phyloP scores from a whole-genome alignment of 345 rosid species.

The Odontarrhena argentea region DNA sequence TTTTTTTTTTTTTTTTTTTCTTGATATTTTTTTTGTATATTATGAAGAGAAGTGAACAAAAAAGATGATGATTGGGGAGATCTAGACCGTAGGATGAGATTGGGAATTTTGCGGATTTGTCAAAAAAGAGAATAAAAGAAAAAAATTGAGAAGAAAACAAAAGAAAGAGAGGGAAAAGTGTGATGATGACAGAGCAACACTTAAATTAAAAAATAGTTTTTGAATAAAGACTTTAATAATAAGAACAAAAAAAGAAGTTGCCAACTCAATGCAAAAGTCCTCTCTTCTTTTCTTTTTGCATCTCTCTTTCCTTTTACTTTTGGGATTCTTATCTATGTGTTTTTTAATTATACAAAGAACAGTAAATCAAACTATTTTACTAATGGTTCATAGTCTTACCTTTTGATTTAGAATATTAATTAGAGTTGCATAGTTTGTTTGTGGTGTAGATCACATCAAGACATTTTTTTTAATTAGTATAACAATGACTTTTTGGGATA shows the following conservation, averaged over 20 bases:
- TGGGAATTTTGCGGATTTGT: slow-evolving; percentile 27
- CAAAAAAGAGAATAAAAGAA: slow-evolving; percentile 35
- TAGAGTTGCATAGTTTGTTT: slow-evolving; percentile 7
- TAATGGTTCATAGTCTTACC: slow-evolving; percentile 2
- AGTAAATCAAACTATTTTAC: slow-evolving; percentile 14
- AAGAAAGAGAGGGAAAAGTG: slow-evolving; percentile 35
- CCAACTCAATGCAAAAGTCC: slow-evolving; percentile 42
- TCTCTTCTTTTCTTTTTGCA: slow-evolving; percentile 20
- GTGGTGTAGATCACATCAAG: slow-evolving; percentile 6
- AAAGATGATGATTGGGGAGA: slow-evolving; percentile 34
- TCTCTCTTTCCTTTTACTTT: slow-evolving; percentile 39
- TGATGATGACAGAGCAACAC: slow-evolving; percentile 43
- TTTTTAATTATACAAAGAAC: background rate
- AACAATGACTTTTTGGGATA: background rate
- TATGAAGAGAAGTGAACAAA: slow-evolving; percentile 15
- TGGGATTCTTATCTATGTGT: slow-evolving; percentile 13
- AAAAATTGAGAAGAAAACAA: slow-evolving; percentile 38
- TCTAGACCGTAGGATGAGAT: slow-evolving; percentile 42
- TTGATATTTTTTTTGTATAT: background rate
- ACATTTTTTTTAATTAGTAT: slow-evolving; percentile 6
- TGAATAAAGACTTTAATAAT: slow-evolving; percentile 19
- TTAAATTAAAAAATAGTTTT: slow-evolving; percentile 24
- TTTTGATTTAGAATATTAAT: background rate
- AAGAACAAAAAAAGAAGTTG: slow-evolving; percentile 35
- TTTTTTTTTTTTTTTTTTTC: background rate